These are phyloP conservation scores for Plectosphaerella sp. DNA, from an alignment of 2,329 filamentous ascomycete species.

Conservation along the genomic window DNA sequence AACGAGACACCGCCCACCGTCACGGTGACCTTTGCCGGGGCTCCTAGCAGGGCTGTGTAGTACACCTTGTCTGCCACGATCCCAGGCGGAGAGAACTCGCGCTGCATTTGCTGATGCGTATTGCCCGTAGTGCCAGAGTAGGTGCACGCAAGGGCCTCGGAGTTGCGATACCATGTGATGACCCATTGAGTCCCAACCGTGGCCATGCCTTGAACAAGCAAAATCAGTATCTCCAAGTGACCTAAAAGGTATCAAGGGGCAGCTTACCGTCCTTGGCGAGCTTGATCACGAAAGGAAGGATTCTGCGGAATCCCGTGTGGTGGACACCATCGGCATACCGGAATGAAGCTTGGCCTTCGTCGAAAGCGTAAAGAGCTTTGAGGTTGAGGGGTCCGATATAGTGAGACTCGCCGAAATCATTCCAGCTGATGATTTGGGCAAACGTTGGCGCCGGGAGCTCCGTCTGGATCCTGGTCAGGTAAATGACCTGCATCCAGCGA, in stretches of 20 bases:
- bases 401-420: constrained; percentile 51
- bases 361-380: constrained; percentile 15
- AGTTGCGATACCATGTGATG: constrained; percentile 21
- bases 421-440: constrained; percentile 40
- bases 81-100: constrained; percentile 12
- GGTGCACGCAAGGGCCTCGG: constrained; percentile 12
- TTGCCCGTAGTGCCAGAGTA: constrained; percentile 21
- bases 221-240: too few relatives aligned
- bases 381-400: constrained; percentile 43
- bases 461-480: constrained; percentile 24
- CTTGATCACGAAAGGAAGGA: constrained; percentile 33
- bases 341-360: constrained; percentile 15
- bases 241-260: too few relatives aligned
- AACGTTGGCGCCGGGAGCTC: constrained; percentile 28
- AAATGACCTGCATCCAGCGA: constrained; percentile 50
- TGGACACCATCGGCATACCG: constrained; percentile 42
- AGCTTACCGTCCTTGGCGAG: constrained; percentile 22
- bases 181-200: constrained; percentile 17
- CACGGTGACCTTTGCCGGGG: constrained; percentile 17
- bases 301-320: constrained; percentile 43
- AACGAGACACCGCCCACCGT: constrained; percentile 17
- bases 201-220: constrained; percentile 4
- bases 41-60: constrained; percentile 20
- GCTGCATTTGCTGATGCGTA: constrained; percentile 19
- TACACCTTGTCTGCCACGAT: constrained; percentile 15